Conservation (phyloP, 768 basidiomycete genomes). For the Psilocybe azurescens region DNA sequence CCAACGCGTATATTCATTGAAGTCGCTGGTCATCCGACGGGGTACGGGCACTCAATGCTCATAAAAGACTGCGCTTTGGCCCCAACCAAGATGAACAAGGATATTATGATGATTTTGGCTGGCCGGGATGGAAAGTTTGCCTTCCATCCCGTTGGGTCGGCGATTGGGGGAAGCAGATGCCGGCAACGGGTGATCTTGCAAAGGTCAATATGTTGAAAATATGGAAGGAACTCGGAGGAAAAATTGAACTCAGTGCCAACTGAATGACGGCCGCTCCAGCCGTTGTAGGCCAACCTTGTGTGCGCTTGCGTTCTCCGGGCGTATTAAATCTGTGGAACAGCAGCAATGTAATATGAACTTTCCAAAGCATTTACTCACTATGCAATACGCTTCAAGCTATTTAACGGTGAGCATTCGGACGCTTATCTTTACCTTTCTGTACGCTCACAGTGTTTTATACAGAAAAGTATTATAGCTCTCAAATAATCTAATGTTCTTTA, state of each 20-base stretch:
- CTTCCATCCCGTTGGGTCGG: conserved; percentile 8
- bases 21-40: conserved; percentile 12
- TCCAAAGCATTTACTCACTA: too few species aligned
- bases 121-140: conserved; percentile 13
- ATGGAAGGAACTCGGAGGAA: conserved; percentile 12
- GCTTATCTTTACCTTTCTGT: background rate
- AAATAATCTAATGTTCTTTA: too few species aligned
- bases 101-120: conserved; percentile 13
- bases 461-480: background rate
- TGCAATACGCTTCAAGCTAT: background rate
- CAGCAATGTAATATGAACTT: background rate
- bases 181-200: conserved; percentile 2
- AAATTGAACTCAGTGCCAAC: conserved; percentile 2
- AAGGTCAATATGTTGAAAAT: conserved; percentile 15
- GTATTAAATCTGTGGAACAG: too few species aligned
- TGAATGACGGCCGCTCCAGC: background rate
- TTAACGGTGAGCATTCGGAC: background rate
- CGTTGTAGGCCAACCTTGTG: background rate
- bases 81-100: conserved; percentile 1
- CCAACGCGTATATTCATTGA: conserved; percentile 12
- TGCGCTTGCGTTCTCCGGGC: too few species aligned
- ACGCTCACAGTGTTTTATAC: background rate
- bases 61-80: conserved; percentile 11
- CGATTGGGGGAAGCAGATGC: conserved; percentile 9
- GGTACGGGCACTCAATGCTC: conserved; percentile 9